phyloP scores from a whole-genome alignment of 805 yeast species.

The Lipomyces sp. region DNA sequence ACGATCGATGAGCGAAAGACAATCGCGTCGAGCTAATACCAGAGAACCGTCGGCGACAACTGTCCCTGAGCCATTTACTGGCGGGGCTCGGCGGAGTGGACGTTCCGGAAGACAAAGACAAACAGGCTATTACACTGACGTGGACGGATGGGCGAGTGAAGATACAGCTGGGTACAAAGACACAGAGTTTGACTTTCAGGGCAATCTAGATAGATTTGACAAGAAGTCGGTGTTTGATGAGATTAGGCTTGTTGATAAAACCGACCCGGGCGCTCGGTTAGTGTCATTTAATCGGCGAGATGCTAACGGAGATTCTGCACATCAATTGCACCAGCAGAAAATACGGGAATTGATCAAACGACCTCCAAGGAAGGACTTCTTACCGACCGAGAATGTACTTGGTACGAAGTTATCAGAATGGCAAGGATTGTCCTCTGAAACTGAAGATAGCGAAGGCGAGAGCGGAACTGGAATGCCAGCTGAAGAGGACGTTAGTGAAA shows the following conservation, averaged over 20 bases:
- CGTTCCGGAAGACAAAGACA: constrained; percentile 33
- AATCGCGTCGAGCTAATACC: not conserved
- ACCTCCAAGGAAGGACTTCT: constrained; percentile 27
- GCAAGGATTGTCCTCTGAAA: constrained; percentile 21
- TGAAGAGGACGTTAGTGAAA: constrained; percentile 32
- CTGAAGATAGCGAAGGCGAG: constrained; percentile 17
- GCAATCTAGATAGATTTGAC: constrained; percentile 80
- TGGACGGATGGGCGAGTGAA: constrained; percentile 40
- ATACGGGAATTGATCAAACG: constrained; percentile 20
- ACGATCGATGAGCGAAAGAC: constrained; percentile 2
- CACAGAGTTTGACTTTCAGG: constrained; percentile 85
- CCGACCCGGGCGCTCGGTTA: constrained; percentile 63
- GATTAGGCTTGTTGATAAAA: constrained; percentile 59
- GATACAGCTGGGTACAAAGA: constrained; percentile 51
- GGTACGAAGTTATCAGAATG: constrained; percentile 19
- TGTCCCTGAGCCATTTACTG: constrained; percentile 27
- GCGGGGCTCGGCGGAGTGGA: constrained; percentile 8
- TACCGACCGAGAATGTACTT: constrained; percentile 35
- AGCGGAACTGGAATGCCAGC: not conserved
- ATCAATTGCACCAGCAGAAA: constrained; percentile 34
- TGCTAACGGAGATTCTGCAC: constrained; percentile 20
- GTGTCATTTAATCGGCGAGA: constrained; percentile 69
- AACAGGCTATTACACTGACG: constrained; percentile 29
- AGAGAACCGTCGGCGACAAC: constrained; percentile 30
- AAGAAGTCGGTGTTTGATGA: constrained; percentile 79